A percentile compares a stretch with the other conserved stretches of the same genome.
These are phyloP conservation scores for Fagopyrum esculentum DNA, from an alignment of 148 eudicot species.

Conservation along the genomic window DNA sequence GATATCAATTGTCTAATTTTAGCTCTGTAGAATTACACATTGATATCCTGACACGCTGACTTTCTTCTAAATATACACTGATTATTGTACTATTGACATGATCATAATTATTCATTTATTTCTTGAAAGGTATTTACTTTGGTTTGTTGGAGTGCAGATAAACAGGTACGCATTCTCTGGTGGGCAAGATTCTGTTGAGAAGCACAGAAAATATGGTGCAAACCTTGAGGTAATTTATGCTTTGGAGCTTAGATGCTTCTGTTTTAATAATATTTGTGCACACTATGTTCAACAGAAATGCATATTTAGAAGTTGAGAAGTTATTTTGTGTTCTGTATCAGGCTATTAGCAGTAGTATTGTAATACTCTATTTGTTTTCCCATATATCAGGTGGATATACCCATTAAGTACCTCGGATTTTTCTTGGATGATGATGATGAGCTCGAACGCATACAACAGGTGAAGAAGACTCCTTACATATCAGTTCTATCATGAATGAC, in stretches of 20 bases:
- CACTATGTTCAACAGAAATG: neutral
- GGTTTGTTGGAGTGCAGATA: slow-evolving; percentile 36
- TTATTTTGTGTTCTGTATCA: neutral
- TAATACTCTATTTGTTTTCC: neutral
- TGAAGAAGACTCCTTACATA: slow-evolving; percentile 18
- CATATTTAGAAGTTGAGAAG: neutral
- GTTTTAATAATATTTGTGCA: neutral
- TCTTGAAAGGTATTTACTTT: neutral
- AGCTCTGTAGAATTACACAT: neutral
- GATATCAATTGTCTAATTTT: neutral
- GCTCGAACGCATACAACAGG: slow-evolving; percentile 71
- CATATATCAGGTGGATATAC: slow-evolving; percentile 70
- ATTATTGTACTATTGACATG: neutral
- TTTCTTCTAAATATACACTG: neutral
- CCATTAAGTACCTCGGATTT: slow-evolving; percentile 92
- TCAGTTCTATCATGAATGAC: neutral
- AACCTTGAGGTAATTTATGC: slow-evolving; percentile 66
- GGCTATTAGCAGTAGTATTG: neutral
- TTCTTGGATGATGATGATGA: slow-evolving; percentile 96
- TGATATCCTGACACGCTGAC: neutral
- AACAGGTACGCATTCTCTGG: slow-evolving; percentile 95
- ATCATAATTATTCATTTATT: neutral
- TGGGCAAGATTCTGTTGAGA: slow-evolving; percentile 93
- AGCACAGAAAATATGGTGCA: slow-evolving; percentile 81
- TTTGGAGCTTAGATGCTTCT: slow-evolving; percentile 1